These are phyloP conservation scores for Chalara sp. DNA, from an alignment of 2,329 filamentous ascomycete genomes.

Conservation along the genomic window DNA sequence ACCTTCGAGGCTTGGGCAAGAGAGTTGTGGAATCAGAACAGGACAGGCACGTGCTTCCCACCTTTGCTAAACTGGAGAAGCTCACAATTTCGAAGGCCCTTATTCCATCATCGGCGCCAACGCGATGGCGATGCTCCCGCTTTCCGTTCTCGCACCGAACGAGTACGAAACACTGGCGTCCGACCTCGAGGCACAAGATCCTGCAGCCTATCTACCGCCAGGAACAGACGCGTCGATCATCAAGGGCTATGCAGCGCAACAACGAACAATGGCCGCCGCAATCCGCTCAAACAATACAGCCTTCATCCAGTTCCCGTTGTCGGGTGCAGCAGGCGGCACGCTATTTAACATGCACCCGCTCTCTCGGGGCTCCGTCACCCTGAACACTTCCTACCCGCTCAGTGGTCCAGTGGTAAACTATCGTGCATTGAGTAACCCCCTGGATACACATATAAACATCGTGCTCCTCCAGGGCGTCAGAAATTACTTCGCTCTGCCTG, in stretches of 20 bases:
- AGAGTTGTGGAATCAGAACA: too few relatives aligned
- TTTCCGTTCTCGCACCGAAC: neutral
- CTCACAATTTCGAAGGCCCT: neutral
- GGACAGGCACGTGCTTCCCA: too few relatives aligned
- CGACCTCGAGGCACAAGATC: neutral
- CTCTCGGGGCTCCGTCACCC: neutral
- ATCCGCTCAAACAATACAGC: neutral
- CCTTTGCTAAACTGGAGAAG: too few relatives aligned
- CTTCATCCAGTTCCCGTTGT: neutral
- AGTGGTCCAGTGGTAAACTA: neutral
- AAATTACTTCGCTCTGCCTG: neutral
- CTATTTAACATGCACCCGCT: neutral
- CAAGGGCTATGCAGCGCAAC: neutral
- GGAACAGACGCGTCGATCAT: neutral
- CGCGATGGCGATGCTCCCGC: neutral
- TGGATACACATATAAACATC: neutral
- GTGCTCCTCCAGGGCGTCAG: neutral
- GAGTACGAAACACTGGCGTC: neutral
- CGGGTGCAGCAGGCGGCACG: neutral
- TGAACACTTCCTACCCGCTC: neutral
- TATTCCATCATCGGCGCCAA: neutral
- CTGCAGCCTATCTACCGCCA: neutral
- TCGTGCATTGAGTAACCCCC: neutral
- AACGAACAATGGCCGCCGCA: neutral
- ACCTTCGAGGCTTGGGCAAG: too few relatives aligned